Evolutionary conservation across 176 grass and related monocot species (phyloP), one percentile per base, ranked within the genome.

Genomic region (Eleusine indica): DNA sequence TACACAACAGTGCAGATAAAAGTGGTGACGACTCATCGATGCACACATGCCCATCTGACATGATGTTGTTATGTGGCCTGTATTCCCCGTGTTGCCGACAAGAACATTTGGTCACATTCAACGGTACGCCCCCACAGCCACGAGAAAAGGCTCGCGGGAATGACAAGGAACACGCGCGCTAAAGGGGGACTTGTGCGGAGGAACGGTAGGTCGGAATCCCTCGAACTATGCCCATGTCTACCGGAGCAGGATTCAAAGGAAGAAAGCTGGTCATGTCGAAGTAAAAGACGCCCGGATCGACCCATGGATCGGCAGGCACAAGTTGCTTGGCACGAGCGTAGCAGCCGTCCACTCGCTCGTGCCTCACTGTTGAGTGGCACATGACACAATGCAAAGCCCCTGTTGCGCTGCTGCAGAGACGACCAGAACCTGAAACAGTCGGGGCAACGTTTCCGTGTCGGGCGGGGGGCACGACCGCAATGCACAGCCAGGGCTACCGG

Each of bases 81-180:
- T 35, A 87, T 70, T 66, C 77, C 82, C 70, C 25, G 70, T 57
- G 51, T 67, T 64, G 16, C 89, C 84, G 89, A 87, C 84, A 83
- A 75, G 9, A 90, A 43, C 41, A 9, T 80, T 90, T 87, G 84
- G 89, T 75, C 68, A 44, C 75, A 87, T 90, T 87, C 84, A 83
- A 80, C 84, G 80, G 80, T 56, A 46, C 6, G 32, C 37, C 63
- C 71, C 85, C 78, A 44, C 30, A 15, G 9, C 85, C 78, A 44
- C 30, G 10, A 14, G 54, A 60, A 76, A 82, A 57, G 35, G 73
- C 9, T 67, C 58, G 58, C 8, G 9, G 66, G 67, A 62, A 77
- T 85, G 82, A 90, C 88, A 64, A 66, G 88, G 79, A 86, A 51
- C 73, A 86, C 19, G 75, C 44, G 48, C 44, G 17, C 32, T 71